Evolutionary conservation across 768 basidiomycete genomes (phyloP), one percentile per base, ranked within the genome.

Genomic region (Kwoniella botswanensis): DNA sequence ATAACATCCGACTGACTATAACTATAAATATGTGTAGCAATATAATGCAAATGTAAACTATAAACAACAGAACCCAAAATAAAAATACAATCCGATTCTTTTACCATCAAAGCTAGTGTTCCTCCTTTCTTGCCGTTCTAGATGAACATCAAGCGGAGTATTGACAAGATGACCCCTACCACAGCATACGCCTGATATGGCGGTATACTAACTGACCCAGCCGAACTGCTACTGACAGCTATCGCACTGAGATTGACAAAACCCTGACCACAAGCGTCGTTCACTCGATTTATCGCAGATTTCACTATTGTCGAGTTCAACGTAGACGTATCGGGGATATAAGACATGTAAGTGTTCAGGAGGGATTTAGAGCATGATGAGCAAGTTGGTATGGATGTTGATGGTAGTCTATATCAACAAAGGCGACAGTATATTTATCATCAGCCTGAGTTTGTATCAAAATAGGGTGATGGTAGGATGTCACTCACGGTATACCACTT

Each of bases 401-500:
- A 42, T 3, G 79, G 79, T 5, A 81, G 69, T 4, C 79, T 81
- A 46, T 17, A 29, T 29, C 58, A 55, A 41, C n/a, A 68, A 57
- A 71, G 56, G 54, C 6, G 9, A 18, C 7, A 52, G 17, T 18
- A 42, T 35, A 35, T 35, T 1, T 35, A 35, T 35, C 35, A 35
- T 35, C 35, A 35, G 35, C 44, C 55, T n/a, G 3, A 41, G 13
- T 46, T 46, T 26, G 15, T 22, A 60, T 24, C 2, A 35, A n/a
- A 15, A 22, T 29, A 26, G 35, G 13, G 29, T 26, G 12, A 17
- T 56, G 26, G 11, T 6, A 11, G n/a, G 46, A n/a, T 62, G 22
- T 35, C 17, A 76, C 79, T 74, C 69, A 81, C 79, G 74, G 60
- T 13, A 76, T 75, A 18, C 76, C 78, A 46, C 71, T 65, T 5